phyloP scores from a whole-genome alignment of 441 rosid species.

The Manihot esculenta region DNA sequence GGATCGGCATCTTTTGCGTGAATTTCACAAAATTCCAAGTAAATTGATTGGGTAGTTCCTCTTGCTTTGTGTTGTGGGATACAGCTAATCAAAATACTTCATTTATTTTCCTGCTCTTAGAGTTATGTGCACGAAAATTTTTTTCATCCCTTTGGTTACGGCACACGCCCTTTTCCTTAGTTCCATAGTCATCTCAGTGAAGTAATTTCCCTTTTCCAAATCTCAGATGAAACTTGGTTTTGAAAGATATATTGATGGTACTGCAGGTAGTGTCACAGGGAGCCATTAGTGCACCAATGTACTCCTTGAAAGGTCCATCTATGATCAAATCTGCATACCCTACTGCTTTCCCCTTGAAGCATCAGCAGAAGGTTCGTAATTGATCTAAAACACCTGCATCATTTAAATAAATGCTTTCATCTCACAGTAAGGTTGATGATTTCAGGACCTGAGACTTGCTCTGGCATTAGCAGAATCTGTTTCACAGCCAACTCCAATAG shows the following conservation, averaged over 20 bases:
- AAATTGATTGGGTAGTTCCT: not conserved
- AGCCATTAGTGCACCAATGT: conserved; percentile 90
- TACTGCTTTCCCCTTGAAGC: conserved; percentile 88
- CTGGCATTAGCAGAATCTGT: conserved; percentile 86
- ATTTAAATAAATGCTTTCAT: not conserved
- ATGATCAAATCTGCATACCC: conserved; percentile 80
- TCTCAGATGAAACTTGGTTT: not conserved
- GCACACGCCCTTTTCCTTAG: not conserved
- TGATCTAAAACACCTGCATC: conserved; percentile 1
- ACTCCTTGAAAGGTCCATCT: conserved; percentile 78
- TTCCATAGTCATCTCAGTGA: not conserved
- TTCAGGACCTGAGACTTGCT: conserved; percentile 88
- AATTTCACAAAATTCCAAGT: not conserved
- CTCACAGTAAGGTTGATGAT: conserved; percentile 14
- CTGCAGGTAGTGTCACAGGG: conserved; percentile 85
- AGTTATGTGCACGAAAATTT: not conserved
- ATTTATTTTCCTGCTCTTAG: not conserved
- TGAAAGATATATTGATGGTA: not conserved
- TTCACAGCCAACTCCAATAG: conserved; percentile 80
- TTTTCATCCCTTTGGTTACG: not conserved
- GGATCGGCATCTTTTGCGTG: not conserved
- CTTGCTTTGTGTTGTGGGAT: not conserved
- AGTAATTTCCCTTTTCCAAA: not conserved
- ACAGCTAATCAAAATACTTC: not conserved
- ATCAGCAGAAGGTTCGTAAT: conserved; percentile 84